Evolutionary conservation across 208 protist species (phyloP).

Genomic region (Acanthamoeba culbertsoni): DNA sequence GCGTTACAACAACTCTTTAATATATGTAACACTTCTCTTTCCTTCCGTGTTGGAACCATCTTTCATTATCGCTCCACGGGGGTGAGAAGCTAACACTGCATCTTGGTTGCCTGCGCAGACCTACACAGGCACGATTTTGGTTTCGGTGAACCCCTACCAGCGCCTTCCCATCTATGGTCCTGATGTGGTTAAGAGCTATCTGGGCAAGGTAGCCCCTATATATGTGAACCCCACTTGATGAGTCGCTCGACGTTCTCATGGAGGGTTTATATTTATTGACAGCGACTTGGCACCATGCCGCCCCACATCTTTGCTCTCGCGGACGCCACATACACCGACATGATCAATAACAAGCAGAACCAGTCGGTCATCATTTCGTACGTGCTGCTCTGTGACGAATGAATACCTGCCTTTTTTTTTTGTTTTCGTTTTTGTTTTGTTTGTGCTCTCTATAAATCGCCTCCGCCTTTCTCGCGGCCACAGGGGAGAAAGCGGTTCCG

Average conservation of each 20-base stretch:
- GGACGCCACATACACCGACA: conserved; percentile 59
- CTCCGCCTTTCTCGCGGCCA: background rate
- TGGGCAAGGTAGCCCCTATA: background rate
- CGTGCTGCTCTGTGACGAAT: background rate
- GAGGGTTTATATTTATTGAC: too few relatives aligned
- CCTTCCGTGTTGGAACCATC: background rate
- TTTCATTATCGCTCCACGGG: background rate
- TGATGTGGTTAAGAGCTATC: conserved; percentile 20
- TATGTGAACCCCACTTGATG: too few relatives aligned
- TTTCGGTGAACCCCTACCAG: conserved; percentile 80
- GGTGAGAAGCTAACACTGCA: background rate
- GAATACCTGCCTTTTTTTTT: background rate
- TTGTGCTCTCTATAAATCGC: conserved; percentile 66
- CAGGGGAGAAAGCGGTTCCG: conserved; percentile 88
- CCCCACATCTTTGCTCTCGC: conserved; percentile 77
- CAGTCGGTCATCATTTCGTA: conserved; percentile 70
- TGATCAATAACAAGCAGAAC: conserved; percentile 12
- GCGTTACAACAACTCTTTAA: conserved; percentile 48
- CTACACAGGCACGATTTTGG: conserved; percentile 77
- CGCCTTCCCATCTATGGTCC: background rate
- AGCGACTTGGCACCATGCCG: conserved; percentile 37
- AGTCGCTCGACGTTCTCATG: too few relatives aligned
- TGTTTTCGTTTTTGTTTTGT: background rate
- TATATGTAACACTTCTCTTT: conserved; percentile 61
- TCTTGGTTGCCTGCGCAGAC: conserved; percentile 33